Base-by-base conservation (phyloP, 225 moss, liverwort and hornwort species). In the Climacium dendroides region DNA sequence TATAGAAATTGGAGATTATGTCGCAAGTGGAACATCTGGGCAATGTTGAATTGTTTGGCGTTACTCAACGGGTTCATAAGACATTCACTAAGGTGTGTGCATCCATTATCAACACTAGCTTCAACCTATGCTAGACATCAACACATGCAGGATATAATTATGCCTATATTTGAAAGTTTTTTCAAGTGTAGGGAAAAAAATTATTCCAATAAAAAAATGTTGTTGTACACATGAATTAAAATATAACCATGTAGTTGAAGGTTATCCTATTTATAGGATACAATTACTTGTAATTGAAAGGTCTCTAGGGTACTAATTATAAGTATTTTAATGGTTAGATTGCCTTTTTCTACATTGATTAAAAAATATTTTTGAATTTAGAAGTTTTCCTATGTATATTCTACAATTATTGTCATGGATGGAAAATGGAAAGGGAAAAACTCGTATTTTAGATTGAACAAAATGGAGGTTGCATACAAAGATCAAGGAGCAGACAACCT, bases 51-150 rank as follows among this genome's bases (percentile, higher is more conserved):
- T 30, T 73, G 4, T 48, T 48, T 47, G 17, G 15, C 16, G 43
- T 43, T 71, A 16, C 2, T 72, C 10, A 6, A 72, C 28, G 7
- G 6, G 4, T 48, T 48, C 7, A 30, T 19, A 30, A 73, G 29
- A 48, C 48, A 30, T 30, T 29, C 11, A 18, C 6, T 30, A 4
- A 30, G 18, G 6, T 47, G 6, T 30, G 11, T 47, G 17, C 43
- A 43, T 71, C 9, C 15, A 71, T 71, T 43, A 43, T 26, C 10
- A 15, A 28, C 9, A 71, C 10, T 28, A 28, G 45, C 3, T 41
- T 70, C 41, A 25, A 70, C 5, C 6, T 15, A 4, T 13, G 25
- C 0, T 0, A 2, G 9, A 70, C 15, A 70, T 3, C 0, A 3
- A 2, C 67, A 67, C 0, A 0, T 13, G 37, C 13, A 67, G 37